Conservation (phyloP, 257 asterid genomes). For the Capsicum rhomboideum region DNA sequence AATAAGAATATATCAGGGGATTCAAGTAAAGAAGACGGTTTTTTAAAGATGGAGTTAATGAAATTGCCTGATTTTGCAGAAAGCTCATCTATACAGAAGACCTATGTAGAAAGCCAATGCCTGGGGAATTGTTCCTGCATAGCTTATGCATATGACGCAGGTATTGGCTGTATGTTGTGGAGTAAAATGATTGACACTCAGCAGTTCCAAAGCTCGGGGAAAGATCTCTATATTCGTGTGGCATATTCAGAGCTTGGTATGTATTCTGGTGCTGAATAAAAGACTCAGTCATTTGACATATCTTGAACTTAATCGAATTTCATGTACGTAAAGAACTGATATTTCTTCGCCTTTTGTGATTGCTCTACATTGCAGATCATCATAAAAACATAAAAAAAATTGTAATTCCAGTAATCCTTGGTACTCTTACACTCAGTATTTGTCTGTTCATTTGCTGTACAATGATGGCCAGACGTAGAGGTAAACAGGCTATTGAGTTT, state of each 20-base stretch:
- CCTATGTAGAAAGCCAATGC: slow-evolving; percentile 14
- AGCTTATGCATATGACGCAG: slow-evolving; percentile 28
- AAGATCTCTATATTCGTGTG: slow-evolving; percentile 39
- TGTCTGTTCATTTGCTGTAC: neutral
- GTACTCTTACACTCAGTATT: slow-evolving; percentile 3
- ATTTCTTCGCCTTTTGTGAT: neutral
- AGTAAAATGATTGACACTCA: slow-evolving; percentile 32
- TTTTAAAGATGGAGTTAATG: neutral
- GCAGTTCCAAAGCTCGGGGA: slow-evolving; percentile 20
- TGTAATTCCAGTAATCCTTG: slow-evolving; percentile 33
- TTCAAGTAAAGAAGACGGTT: neutral
- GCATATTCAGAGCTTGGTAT: slow-evolving; percentile 42
- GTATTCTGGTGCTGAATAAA: neutral
- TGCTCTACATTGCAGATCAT: slow-evolving; percentile 9
- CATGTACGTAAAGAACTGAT: neutral
- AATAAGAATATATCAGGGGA: neutral
- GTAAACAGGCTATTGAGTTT: slow-evolving; percentile 4
- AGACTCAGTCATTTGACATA: neutral
- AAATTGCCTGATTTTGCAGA: neutral
- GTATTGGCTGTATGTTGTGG: slow-evolving; percentile 47
- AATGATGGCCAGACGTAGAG: slow-evolving; percentile 25
- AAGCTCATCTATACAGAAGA: neutral
- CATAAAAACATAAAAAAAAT: slow-evolving; percentile 18
- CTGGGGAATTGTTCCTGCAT: slow-evolving; percentile 40
- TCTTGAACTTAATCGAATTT: neutral